Evolutionary conservation across 108 stramenopile genomes (phyloP).

Genomic region (Pseudonitzschia delicatissima): DNA sequence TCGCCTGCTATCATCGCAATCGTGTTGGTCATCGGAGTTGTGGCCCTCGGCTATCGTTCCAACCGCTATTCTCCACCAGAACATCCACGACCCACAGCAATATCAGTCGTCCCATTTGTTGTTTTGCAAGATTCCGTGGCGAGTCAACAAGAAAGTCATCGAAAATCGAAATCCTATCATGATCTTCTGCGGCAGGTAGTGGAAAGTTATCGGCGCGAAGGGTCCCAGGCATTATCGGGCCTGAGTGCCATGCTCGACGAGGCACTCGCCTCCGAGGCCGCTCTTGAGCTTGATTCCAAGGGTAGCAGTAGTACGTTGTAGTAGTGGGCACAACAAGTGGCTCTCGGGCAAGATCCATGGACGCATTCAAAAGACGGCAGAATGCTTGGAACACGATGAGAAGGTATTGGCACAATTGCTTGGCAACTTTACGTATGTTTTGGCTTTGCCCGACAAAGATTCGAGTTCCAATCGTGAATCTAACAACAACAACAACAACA

Average conservation of each 20-base stretch:
- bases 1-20: too few species aligned
- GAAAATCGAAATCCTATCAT: too few species aligned
- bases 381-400: conserved; percentile 36
- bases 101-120: too few species aligned
- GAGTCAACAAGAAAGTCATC: too few species aligned
- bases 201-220: conserved; percentile 10
- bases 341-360: conserved; percentile 25
- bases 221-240: conserved; percentile 16
- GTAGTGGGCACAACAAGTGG: background rate
- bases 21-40: too few species aligned
- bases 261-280: conserved; percentile 22
- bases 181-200: background rate
- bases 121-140: too few species aligned
- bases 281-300: background rate
- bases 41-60: too few species aligned
- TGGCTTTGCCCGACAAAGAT: conserved; percentile 1
- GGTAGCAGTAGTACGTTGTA: background rate
- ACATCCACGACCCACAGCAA: too few species aligned
- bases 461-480: too few species aligned
- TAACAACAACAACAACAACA: background rate
- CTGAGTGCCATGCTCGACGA: conserved; percentile 36
- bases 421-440: conserved; percentile 12
- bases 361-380: conserved; percentile 29
- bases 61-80: too few species aligned
- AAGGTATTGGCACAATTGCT: conserved; percentile 24